phyloP scores from a whole-genome alignment of 2,329 filamentous ascomycete species.

The Xylaria sp. region DNA sequence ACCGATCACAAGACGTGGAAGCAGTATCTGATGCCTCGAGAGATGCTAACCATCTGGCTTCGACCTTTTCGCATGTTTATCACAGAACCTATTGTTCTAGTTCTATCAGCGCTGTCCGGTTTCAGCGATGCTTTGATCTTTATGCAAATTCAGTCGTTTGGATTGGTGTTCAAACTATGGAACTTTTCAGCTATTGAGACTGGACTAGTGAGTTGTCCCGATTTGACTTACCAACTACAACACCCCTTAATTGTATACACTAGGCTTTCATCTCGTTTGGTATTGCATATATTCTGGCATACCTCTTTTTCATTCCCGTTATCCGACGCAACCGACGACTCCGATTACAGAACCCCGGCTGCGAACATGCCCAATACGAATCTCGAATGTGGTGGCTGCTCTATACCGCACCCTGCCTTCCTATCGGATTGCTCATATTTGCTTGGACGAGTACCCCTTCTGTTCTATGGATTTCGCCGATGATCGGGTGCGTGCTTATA shows the following conservation, averaged over 20 bases:
- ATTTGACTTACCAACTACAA: not conserved
- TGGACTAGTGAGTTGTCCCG: constrained; percentile 41
- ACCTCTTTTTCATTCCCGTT: constrained; percentile 64
- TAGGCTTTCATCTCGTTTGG: constrained; percentile 58
- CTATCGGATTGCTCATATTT: constrained; percentile 70
- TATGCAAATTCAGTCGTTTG: constrained; percentile 72
- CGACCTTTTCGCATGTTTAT: constrained; percentile 72
- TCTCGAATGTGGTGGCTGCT: constrained; percentile 69
- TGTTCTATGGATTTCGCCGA: constrained; percentile 69
- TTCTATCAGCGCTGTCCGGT: constrained; percentile 67
- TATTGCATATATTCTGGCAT: constrained; percentile 68
- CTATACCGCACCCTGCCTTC: constrained; percentile 66
- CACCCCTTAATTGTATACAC: constrained; percentile 29
- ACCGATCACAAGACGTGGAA: constrained; percentile 57
- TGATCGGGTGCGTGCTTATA: constrained; percentile 68
- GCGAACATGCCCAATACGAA: constrained; percentile 69
- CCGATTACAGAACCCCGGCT: constrained; percentile 53
- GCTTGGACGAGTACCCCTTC: constrained; percentile 67
- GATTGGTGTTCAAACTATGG: constrained; percentile 69
- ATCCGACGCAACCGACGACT: constrained; percentile 52
- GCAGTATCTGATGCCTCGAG: constrained; percentile 53
- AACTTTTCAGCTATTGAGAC: constrained; percentile 56
- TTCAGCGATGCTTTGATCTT: constrained; percentile 74
- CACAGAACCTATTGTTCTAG: constrained; percentile 69
- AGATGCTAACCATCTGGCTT: constrained; percentile 61